These are phyloP conservation scores for Mallotus repandus DNA, from an alignment of 441 rosid species.

Conservation along the genomic window DNA sequence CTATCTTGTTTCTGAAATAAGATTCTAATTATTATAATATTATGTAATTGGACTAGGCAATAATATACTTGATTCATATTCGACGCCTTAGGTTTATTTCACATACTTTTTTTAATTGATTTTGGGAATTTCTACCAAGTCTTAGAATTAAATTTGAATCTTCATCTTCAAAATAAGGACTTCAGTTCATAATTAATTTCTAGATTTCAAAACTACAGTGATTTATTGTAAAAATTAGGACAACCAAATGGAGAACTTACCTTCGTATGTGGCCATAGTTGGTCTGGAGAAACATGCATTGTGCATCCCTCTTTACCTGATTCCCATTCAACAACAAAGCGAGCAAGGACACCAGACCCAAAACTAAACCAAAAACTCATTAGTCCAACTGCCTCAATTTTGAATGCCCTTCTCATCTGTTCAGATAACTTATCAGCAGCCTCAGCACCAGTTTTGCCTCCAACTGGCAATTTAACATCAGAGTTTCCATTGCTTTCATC, in stretches of 20 bases:
- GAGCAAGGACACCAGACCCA: constrained; percentile 84
- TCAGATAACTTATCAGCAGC: constrained; percentile 72
- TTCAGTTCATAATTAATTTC: not conserved
- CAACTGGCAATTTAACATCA: constrained; percentile 53
- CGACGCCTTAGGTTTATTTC: not conserved
- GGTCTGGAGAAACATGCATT: constrained; percentile 99
- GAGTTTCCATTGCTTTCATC: constrained; percentile 57
- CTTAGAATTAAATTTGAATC: not conserved
- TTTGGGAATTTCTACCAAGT: not conserved
- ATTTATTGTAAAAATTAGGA: not conserved
- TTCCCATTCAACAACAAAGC: constrained; percentile 99
- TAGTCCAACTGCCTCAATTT: constrained; percentile 93
- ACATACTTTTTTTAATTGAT: not conserved
- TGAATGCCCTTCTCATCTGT: constrained; percentile 87
- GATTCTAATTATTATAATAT: not conserved
- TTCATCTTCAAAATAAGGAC: not conserved
- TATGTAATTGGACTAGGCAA: not conserved
- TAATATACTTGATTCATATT: not conserved
- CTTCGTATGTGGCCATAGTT: constrained; percentile 99
- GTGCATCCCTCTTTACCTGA: constrained; percentile 98
- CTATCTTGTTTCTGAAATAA: not conserved
- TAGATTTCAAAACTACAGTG: not conserved
- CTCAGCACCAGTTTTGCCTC: constrained; percentile 65
- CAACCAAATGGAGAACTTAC: constrained; percentile 33
- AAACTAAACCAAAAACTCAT: constrained; percentile 99